Evolutionary conservation across 371 early-diverging fungal species (phyloP).

Genomic region (Haplosporangium sp.): DNA sequence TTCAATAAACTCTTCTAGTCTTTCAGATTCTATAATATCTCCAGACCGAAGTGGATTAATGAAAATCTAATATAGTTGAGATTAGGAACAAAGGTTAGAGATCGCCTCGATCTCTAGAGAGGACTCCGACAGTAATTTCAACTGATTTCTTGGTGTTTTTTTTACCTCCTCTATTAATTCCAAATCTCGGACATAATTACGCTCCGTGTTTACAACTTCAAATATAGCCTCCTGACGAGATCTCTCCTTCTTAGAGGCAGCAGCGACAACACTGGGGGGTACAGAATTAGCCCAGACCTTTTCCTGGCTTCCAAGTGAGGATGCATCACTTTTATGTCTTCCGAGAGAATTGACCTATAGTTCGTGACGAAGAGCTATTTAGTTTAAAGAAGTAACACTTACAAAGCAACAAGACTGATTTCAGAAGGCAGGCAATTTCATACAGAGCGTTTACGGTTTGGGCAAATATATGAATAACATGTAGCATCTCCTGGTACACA

Average conservation of each 20-base stretch:
- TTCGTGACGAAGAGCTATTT: not conserved
- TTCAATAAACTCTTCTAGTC: constrained; percentile 72
- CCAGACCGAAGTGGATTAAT: constrained; percentile 76
- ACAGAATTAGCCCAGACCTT: constrained; percentile 74
- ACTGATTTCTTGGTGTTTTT: not conserved
- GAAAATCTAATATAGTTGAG: constrained; percentile 61
- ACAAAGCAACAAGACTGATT: not conserved
- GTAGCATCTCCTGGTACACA: constrained; percentile 40
- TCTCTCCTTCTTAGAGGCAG: constrained; percentile 79
- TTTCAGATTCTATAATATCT: constrained; percentile 70
- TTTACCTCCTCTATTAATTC: constrained; percentile 78
- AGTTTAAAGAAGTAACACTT: not conserved
- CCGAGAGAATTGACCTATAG: constrained; percentile 30
- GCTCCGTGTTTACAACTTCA: constrained; percentile 91
- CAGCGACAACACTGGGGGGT: constrained; percentile 76
- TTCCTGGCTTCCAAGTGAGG: constrained; percentile 36
- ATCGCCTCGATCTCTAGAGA: too few species aligned
- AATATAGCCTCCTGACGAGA: constrained; percentile 93
- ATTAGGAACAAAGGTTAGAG: not conserved
- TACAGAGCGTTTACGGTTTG: constrained; percentile 44
- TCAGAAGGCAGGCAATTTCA: not conserved
- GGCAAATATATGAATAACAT: constrained; percentile 54
- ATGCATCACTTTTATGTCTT: constrained; percentile 39
- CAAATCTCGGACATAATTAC: constrained; percentile 89
- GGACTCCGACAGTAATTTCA: not conserved